phyloP scores from a whole-genome alignment of 2,329 filamentous ascomycete genomes.

The Onygenales sp. region DNA sequence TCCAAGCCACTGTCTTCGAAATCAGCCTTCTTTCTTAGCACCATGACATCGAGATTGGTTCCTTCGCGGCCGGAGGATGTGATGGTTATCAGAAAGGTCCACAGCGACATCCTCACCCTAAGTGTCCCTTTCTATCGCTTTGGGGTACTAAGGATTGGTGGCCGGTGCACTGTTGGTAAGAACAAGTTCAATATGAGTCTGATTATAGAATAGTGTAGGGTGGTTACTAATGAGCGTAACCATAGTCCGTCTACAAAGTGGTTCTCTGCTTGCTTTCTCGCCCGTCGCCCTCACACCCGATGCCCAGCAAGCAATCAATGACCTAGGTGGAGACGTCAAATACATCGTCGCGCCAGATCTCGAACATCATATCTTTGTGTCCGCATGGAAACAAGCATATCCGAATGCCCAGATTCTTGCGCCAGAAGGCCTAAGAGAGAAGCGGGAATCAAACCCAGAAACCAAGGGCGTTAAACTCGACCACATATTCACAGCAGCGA shows the following conservation, averaged over 20 bases:
- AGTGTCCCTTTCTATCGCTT: constrained; percentile 72
- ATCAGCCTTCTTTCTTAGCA: constrained; percentile 13
- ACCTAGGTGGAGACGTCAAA: constrained; percentile 58
- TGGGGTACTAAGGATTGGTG: constrained; percentile 71
- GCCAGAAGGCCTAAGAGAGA: constrained; percentile 73
- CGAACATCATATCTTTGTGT: constrained; percentile 92
- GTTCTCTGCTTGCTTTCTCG: constrained; percentile 79
- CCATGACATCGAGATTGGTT: constrained; percentile 56
- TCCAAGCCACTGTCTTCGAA: constrained; percentile 4
- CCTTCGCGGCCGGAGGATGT: constrained; percentile 65
- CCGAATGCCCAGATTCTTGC: constrained; percentile 72
- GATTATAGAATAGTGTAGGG: neutral
- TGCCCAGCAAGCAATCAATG: constrained; percentile 53
- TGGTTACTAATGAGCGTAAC: neutral
- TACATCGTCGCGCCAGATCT: constrained; percentile 84
- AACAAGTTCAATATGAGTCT: constrained; percentile 2
- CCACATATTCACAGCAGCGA: constrained; percentile 55
- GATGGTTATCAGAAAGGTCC: constrained; percentile 79
- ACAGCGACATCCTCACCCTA: constrained; percentile 52
- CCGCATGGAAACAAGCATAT: constrained; percentile 71
- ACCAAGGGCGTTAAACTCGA: constrained; percentile 54
- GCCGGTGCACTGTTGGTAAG: constrained; percentile 73
- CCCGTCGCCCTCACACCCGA: constrained; percentile 75
- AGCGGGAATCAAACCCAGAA: constrained; percentile 53
- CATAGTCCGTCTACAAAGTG: constrained; percentile 66